Evolutionary conservation across 169 alveolate species (phyloP).

Genomic region (Cryptosporidium ryanae): DNA sequence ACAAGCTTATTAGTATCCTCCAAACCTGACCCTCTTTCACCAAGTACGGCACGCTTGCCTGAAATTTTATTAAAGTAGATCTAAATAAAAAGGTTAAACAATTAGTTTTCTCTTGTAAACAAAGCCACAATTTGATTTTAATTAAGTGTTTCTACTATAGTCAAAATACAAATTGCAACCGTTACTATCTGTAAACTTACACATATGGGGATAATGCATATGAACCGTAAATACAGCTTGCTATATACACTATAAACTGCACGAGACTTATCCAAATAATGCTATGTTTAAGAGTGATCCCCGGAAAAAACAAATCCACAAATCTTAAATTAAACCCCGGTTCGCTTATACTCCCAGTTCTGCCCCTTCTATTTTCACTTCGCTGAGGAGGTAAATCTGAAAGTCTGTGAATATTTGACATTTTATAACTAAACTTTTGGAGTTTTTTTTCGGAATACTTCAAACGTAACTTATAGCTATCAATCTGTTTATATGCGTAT

Average conservation of each 20-base stretch:
- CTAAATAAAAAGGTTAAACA: constrained; percentile 75
- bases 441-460: not conserved
- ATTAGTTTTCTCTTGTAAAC: not conserved
- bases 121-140: not conserved
- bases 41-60: constrained; percentile 82
- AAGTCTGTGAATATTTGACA: constrained; percentile 71
- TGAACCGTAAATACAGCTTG: constrained; percentile 62
- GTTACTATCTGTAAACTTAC: constrained; percentile 21
- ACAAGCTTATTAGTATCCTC: constrained; percentile 83
- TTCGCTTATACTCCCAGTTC: constrained; percentile 2
- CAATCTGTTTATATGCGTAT: too few species aligned
- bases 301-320: constrained; percentile 63
- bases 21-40: constrained; percentile 85
- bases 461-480: too few species aligned
- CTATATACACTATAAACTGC: constrained; percentile 40
- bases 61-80: constrained; percentile 75
- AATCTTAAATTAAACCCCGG: constrained; percentile 52
- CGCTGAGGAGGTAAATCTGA: constrained; percentile 62
- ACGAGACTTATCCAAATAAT: constrained; percentile 67
- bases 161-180: not conserved
- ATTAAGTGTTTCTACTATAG: not conserved
- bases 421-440: constrained; percentile 9
- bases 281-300: constrained; percentile 63
- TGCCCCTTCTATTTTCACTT: not conserved
- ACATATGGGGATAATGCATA: constrained; percentile 70